Conservation (phyloP, 2,329 filamentous ascomycete species). For the Beauveria australis region DNA sequence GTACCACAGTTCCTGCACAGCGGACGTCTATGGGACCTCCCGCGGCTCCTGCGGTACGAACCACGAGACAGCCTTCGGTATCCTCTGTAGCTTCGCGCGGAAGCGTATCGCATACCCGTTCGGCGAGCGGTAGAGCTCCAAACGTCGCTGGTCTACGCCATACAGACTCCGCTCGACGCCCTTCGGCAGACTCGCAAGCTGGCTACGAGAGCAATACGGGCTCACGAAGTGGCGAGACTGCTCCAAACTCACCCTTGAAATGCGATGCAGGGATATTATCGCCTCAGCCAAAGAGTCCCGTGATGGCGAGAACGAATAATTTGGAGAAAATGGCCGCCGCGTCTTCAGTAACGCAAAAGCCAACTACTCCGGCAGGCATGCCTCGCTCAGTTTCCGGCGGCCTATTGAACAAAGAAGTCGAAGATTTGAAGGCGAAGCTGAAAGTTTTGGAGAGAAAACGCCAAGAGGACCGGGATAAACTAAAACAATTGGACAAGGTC, state of each 20-base stretch:
- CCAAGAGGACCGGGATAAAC: constrained; percentile 73
- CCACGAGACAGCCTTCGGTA: constrained; percentile 35
- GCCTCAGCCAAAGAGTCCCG: constrained; percentile 42
- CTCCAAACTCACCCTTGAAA: constrained; percentile 36
- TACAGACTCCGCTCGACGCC: constrained; percentile 31
- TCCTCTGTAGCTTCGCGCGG: constrained; percentile 31
- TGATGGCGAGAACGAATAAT: constrained; percentile 40
- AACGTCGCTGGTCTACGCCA: constrained; percentile 29
- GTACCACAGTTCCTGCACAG: constrained; percentile 44
- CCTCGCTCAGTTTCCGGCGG: constrained; percentile 37
- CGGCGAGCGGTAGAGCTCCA: constrained; percentile 34
- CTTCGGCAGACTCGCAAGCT: constrained; percentile 39
- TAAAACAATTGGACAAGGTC: constrained; percentile 69
- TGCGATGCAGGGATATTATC: constrained; percentile 43
- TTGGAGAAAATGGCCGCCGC: constrained; percentile 43
- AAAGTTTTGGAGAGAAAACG: constrained; percentile 82
- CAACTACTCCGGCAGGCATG: constrained; percentile 21
- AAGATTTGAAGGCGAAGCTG: constrained; percentile 82
- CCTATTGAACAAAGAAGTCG: constrained; percentile 58
- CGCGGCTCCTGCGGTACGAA: constrained; percentile 35
- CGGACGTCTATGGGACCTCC: constrained; percentile 64
- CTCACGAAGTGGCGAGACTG: constrained; percentile 17
- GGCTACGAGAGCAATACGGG: constrained; percentile 32
- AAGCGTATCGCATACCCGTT: constrained; percentile 25
- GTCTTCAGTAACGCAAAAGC: constrained; percentile 24